Evolutionary conservation across 148 eudicot species (phyloP).

Genomic region (Nepenthes gracilis): DNA sequence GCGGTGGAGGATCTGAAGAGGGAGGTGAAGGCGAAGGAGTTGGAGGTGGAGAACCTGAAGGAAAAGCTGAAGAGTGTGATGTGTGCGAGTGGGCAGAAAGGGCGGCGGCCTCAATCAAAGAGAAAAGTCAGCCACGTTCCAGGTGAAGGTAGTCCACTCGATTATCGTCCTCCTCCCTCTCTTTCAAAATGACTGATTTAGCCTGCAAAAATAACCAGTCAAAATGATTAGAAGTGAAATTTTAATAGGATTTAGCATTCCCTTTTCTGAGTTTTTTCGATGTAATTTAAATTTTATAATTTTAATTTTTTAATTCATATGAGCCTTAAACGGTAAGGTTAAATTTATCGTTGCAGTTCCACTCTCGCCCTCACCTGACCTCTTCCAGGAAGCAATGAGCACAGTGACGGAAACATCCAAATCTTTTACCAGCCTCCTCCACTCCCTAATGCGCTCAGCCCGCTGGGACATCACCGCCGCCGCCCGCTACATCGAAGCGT

Average conservation of each 20-base stretch:
- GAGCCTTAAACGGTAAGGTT: conserved; percentile 1
- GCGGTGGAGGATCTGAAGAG: conserved; percentile 67
- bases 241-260: no score
- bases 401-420: conserved; percentile 61
- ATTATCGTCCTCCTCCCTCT: no score
- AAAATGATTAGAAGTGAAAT: no score
- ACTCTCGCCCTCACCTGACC: conserved; percentile 58
- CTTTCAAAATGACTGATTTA: no score
- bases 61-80: conserved; percentile 43
- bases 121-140: conserved; percentile 9
- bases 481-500: conserved; percentile 71
- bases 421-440: conserved; percentile 66
- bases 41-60: conserved; percentile 55
- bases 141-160: no score
- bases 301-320: not conserved
- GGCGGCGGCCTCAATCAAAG: conserved; percentile 32
- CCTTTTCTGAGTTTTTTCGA: no score
- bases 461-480: conserved; percentile 91
- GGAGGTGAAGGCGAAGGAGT: conserved; percentile 62
- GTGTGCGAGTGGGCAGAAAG: conserved; percentile 27
- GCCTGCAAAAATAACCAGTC: no score
- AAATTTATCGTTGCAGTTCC: conserved; percentile 29
- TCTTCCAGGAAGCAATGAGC: conserved; percentile 63
- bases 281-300: no score
- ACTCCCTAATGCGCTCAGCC: conserved; percentile 90